Conservation (phyloP, 257 asterid species). For the Solanum verrucosum region DNA sequence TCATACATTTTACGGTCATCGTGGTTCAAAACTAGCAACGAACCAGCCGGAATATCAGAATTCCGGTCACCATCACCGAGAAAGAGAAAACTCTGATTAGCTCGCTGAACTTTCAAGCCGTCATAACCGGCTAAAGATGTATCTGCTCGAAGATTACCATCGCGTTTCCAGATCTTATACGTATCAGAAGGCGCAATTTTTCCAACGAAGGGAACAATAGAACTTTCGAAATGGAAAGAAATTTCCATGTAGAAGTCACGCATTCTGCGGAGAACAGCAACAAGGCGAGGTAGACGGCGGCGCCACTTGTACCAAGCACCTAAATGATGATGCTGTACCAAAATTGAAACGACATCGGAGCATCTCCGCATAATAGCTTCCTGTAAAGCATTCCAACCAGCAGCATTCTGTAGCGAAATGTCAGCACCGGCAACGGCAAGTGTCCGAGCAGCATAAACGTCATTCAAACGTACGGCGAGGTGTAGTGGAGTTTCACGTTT, state of each 20-base stretch:
- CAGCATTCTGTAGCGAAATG: conserved; percentile 74
- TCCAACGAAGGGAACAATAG: conserved; percentile 83
- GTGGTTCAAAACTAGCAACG: conserved; percentile 76
- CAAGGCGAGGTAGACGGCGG: conserved; percentile 81
- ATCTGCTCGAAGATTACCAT: conserved; percentile 85
- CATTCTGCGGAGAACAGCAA: conserved; percentile 74
- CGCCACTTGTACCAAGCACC: conserved; percentile 96
- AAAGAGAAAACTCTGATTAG: conserved; percentile 85
- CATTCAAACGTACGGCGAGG: conserved; percentile 85
- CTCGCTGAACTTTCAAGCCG: conserved; percentile 90
- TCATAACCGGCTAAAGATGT: conserved; percentile 90
- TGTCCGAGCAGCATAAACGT: conserved; percentile 43
- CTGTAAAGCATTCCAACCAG: conserved; percentile 90
- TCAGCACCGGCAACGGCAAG: conserved; percentile 82
- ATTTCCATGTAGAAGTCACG: conserved; percentile 97
- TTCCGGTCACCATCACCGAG: conserved; percentile 48
- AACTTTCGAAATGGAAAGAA: conserved; percentile 88
- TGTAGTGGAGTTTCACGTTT: conserved; percentile 82
- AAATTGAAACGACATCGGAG: conserved; percentile 51
- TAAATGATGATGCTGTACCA: conserved; percentile 73
- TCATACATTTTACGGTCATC: conserved; percentile 75
- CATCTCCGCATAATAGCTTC: conserved; percentile 81
- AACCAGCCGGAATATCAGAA: conserved; percentile 43
- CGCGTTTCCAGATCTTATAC: conserved; percentile 92
- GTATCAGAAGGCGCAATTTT: conserved; percentile 95